phyloP scores from a whole-genome alignment of 495 filamentous ascomycete genomes.

The Xanthoparmelia taractica region DNA sequence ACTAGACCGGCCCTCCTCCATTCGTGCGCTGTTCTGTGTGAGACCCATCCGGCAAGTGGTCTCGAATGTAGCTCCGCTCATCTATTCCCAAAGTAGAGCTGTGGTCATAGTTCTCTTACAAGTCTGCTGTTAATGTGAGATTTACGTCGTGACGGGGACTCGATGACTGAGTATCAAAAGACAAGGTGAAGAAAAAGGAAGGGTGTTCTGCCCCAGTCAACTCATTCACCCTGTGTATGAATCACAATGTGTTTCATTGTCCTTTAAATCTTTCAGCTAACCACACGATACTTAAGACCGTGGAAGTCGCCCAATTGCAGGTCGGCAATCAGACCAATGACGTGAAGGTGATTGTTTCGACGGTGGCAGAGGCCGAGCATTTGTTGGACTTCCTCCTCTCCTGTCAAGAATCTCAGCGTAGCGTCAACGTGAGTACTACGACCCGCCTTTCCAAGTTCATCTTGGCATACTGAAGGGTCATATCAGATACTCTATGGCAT shows the following conservation, averaged over 20 bases:
- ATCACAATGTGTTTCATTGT: neutral
- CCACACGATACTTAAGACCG: slow-evolving; percentile 44
- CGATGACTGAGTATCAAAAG: neutral
- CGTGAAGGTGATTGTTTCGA: slow-evolving; percentile 69
- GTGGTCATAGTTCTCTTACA: neutral
- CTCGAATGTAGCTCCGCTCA: neutral
- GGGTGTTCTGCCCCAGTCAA: neutral
- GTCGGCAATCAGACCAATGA: slow-evolving; percentile 46
- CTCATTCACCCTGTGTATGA: neutral
- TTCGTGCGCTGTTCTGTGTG: too few species aligned
- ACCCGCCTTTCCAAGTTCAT: neutral
- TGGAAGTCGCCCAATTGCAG: slow-evolving; percentile 66
- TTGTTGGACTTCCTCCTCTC: slow-evolving; percentile 55
- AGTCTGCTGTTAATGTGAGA: neutral
- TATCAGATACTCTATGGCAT: slow-evolving; percentile 67
- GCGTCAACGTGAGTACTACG: slow-evolving; percentile 47
- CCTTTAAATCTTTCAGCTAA: neutral
- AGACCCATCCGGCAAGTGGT: too few species aligned
- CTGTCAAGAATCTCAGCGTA: slow-evolving; percentile 41
- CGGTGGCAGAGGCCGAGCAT: slow-evolving; percentile 65
- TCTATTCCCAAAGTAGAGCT: neutral
- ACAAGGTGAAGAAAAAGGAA: neutral
- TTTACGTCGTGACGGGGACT: neutral
- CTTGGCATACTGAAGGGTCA: neutral
- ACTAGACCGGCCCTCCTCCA: neutral